phyloP scores from a whole-genome alignment of 2,329 filamentous ascomycete genomes.

The Colletotrichum sublineola region DNA sequence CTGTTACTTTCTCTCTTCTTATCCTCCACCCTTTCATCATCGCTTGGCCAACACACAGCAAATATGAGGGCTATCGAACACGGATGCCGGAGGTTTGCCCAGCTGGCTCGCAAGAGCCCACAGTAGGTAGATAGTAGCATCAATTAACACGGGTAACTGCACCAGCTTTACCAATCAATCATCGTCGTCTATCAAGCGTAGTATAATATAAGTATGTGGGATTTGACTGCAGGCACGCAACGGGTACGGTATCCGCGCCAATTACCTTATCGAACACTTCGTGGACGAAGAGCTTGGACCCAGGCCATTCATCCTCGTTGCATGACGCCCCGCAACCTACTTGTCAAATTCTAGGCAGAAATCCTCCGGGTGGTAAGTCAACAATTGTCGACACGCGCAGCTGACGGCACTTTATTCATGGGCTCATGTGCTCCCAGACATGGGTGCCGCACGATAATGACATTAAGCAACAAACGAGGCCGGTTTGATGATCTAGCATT shows the following conservation, averaged over 20 bases:
- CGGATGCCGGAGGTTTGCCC: background rate
- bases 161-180: too few relatives aligned
- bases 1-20: background rate
- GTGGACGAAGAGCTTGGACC: background rate
- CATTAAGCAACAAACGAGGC: background rate
- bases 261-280: background rate
- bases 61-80: too few relatives aligned
- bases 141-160: background rate
- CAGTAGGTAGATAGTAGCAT: background rate
- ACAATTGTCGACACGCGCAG: background rate
- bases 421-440: too few relatives aligned
- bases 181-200: background rate
- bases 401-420: background rate
- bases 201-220: too few relatives aligned
- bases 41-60: background rate
- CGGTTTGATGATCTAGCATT: background rate
- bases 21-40: background rate
- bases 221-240: background rate
- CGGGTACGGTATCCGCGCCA: background rate
- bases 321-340: background rate
- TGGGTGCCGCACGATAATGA: background rate
- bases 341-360: constrained; percentile 5
- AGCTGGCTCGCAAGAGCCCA: background rate
- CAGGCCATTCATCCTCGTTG: background rate
- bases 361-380: background rate